Evolutionary conservation across 2,329 filamentous ascomycete species (phyloP).

Genomic region (Diaporthe citrichinensis): DNA sequence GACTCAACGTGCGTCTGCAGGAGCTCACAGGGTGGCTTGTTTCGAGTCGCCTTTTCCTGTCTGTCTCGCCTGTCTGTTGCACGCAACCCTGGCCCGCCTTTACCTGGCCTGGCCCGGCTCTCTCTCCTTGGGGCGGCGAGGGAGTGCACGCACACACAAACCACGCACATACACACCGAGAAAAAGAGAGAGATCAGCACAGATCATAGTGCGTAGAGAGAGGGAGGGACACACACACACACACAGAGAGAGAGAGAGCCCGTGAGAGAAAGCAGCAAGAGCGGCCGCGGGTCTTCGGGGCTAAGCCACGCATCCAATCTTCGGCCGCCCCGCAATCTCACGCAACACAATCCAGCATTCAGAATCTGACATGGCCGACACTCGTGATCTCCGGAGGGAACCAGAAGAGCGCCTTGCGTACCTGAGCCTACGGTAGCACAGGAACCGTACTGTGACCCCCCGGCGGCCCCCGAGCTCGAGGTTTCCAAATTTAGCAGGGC

Average conservation of each 20-base stretch:
- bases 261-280: background rate
- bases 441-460: constrained; percentile 1
- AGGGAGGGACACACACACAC: background rate
- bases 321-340: constrained; percentile 31
- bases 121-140: background rate
- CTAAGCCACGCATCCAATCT: constrained; percentile 13
- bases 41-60: constrained; percentile 25
- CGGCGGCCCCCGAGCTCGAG: constrained; percentile 17
- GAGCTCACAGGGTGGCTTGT: constrained; percentile 32
- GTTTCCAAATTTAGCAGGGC: constrained; percentile 31
- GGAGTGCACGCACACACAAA: background rate
- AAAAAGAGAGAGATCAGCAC: background rate
- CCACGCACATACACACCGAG: too few relatives aligned
- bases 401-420: background rate
- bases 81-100: background rate
- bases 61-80: background rate
- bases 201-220: background rate
- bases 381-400: constrained; percentile 23
- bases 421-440: background rate
- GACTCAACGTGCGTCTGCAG: constrained; percentile 31
- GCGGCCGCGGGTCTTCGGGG: background rate
- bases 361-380: constrained; percentile 5
- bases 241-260: background rate
- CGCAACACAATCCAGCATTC: background rate
- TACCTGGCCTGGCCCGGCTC: background rate